Evolutionary conservation across 1,139 yeast species (phyloP).

Genomic region (Arxiozyma bovina): DNA sequence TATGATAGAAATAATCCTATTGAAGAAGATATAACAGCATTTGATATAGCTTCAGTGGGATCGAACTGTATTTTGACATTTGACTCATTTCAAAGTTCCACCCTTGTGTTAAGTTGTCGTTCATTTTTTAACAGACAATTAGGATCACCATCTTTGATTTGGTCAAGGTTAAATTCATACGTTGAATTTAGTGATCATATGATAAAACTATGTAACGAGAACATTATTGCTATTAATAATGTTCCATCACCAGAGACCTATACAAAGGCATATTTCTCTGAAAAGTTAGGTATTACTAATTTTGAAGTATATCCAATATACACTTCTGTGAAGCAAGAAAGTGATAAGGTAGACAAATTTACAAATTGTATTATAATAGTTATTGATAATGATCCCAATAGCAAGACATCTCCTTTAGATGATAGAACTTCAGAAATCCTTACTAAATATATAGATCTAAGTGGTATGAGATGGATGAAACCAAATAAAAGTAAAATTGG

Average conservation of each 20-base stretch:
- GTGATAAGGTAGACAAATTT: background rate
- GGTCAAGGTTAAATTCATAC: conserved; percentile 25
- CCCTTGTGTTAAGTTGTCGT: conserved; percentile 19
- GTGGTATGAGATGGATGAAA: conserved; percentile 11
- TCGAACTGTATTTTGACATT: conserved; percentile 14
- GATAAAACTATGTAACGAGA: conserved; percentile 18
- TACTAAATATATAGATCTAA: conserved; percentile 1
- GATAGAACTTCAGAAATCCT: background rate
- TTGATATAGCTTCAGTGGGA: background rate
- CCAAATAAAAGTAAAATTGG: conserved; percentile 18
- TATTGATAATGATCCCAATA: conserved; percentile 1
- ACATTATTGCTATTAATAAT: conserved; percentile 12
- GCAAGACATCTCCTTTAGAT: background rate
- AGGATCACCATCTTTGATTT: conserved; percentile 5
- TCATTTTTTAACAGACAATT: conserved; percentile 17
- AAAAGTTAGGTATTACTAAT: background rate
- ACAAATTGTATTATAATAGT: conserved; percentile 2
- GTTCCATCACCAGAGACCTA: background rate
- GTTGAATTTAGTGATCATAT: conserved; percentile 18
- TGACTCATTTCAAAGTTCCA: conserved; percentile 16
- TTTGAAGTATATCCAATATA: background rate
- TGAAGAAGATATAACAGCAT: background rate
- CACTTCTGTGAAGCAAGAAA: background rate
- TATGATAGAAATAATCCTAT: background rate
- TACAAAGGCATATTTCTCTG: background rate